These are phyloP conservation scores for Eucalyptus erythrocorys DNA, from an alignment of 345 rosid species.

Conservation along the genomic window DNA sequence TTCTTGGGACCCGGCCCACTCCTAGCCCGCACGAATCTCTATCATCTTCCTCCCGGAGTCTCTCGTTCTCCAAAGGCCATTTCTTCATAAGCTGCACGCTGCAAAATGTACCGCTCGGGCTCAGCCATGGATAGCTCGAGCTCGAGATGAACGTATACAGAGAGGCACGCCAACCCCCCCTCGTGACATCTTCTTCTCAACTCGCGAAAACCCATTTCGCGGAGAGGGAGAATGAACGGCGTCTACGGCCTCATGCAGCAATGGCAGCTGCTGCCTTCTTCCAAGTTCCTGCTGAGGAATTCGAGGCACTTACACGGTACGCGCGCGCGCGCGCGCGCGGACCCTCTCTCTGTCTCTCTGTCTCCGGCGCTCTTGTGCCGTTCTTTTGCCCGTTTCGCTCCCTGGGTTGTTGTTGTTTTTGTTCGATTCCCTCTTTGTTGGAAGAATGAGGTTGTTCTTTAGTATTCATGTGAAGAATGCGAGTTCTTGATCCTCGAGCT, in stretches of 20 bases:
- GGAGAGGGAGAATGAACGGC: constrained; percentile 8
- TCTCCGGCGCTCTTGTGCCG: background rate
- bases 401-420: background rate
- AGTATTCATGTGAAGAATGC: background rate
- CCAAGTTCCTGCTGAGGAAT: constrained; percentile 1
- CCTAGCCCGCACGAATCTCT: background rate
- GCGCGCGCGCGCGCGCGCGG: background rate
- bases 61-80: background rate
- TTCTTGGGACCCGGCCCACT: background rate
- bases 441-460: background rate
- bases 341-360: background rate
- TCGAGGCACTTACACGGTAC: constrained; percentile 10
- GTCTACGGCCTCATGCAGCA: constrained; percentile 8
- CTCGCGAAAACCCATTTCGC: background rate
- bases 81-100: background rate
- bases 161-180: background rate
- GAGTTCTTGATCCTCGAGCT: background rate
- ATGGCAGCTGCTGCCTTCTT: constrained; percentile 10
- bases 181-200: background rate
- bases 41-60: background rate
- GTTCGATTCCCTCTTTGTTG: background rate
- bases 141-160: background rate
- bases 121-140: background rate
- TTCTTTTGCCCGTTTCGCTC: background rate
- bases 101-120: background rate